Conservation (phyloP, 768 basidiomycete genomes). For the Tubosaeta brunneosetosa region DNA sequence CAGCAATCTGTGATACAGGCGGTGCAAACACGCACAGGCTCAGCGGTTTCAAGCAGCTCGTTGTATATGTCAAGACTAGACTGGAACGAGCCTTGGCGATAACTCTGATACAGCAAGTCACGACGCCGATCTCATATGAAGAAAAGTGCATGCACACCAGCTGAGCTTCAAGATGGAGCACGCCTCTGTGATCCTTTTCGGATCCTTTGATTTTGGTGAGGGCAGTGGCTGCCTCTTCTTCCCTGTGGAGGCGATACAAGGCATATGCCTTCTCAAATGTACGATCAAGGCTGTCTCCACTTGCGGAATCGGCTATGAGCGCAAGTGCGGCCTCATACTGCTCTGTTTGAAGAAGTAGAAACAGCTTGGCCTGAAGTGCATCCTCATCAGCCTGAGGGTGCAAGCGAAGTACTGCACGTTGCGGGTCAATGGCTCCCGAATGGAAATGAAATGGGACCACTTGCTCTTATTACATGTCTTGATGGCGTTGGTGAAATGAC, state of each 20-base stretch:
- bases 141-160: conserved; percentile 51
- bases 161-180: conserved; percentile 81
- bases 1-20: conserved; percentile 2
- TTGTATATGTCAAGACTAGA: conserved; percentile 74
- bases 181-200: conserved; percentile 51
- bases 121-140: conserved; percentile 15
- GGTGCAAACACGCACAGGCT: conserved; percentile 52
- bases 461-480: conserved; percentile 91
- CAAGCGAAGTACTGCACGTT: conserved; percentile 59
- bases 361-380: conserved; percentile 79
- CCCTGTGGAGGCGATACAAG: conserved; percentile 77
- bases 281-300: conserved; percentile 11
- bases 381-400: conserved; percentile 58
- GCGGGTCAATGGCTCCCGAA: conserved; percentile 19
- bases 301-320: conserved; percentile 38
- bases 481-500: conserved; percentile 77
- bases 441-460: conserved; percentile 28
- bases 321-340: conserved; percentile 67
- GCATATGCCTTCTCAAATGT: conserved; percentile 78
- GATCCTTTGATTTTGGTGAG: conserved; percentile 46
- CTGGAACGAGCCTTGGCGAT: conserved; percentile 74
- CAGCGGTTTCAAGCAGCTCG: conserved; percentile 71
- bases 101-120: conserved; percentile 46
- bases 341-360: conserved; percentile 82
- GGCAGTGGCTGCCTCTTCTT: conserved; percentile 58